phyloP scores from a whole-genome alignment of 2,329 filamentous ascomycete genomes.

The Macrophomina pseudophaseolina region DNA sequence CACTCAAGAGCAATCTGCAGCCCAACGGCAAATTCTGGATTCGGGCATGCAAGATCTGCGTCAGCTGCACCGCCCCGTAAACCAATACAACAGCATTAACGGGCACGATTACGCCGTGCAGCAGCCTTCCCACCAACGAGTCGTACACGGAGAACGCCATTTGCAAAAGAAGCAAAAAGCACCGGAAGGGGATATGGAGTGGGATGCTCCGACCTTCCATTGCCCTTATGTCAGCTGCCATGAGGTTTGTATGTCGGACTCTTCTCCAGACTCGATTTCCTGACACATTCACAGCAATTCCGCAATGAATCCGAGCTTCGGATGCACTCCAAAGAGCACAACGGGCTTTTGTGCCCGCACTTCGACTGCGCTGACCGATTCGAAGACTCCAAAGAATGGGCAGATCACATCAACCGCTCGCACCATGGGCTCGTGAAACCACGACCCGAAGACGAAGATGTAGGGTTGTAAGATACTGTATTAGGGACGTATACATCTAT shows the following conservation, averaged over 20 bases:
- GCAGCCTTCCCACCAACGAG: background rate
- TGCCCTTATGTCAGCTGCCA: slow-evolving; percentile 35
- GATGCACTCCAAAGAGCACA: slow-evolving; percentile 27
- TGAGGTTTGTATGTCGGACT: slow-evolving; percentile 28
- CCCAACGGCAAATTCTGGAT: background rate
- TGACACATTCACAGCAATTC: slow-evolving; percentile 30
- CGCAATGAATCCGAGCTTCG: slow-evolving; percentile 29
- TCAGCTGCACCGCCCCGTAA: slow-evolving; percentile 1
- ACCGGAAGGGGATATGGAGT: background rate
- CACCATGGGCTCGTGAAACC: slow-evolving; percentile 35
- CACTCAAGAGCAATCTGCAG: background rate
- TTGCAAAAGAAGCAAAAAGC: slow-evolving; percentile 1
- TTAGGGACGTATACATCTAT: background rate
- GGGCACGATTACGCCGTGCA: background rate
- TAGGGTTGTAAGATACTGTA: slow-evolving; percentile 6
- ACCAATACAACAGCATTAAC: background rate
- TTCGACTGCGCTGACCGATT: slow-evolving; percentile 32
- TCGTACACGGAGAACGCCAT: background rate
- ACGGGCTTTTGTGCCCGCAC: slow-evolving; percentile 32
- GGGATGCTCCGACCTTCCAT: slow-evolving; percentile 30
- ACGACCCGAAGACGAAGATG: slow-evolving; percentile 12
- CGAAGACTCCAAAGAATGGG: slow-evolving; percentile 32
- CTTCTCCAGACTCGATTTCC: background rate
- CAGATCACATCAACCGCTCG: slow-evolving; percentile 31
- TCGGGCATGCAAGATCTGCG: slow-evolving; percentile 12